Percentiles rank a stretch among this genome's conserved stretches.
phyloP scores from a whole-genome alignment of 2,329 filamentous ascomycete species.

The Hymenotorrendiella dingleyae region DNA sequence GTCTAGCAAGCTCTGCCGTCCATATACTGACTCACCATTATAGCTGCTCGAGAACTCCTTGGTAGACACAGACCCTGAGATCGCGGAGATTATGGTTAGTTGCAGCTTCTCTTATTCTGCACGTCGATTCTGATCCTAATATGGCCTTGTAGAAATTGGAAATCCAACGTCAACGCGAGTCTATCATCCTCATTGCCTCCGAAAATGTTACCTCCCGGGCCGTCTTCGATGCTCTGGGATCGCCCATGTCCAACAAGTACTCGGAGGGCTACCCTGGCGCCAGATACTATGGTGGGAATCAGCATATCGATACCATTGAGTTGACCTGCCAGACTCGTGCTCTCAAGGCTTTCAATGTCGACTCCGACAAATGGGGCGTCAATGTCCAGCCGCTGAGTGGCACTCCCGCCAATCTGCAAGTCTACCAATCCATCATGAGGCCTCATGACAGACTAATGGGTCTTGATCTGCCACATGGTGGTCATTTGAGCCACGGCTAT shows the following conservation, averaged over 20 bases:
- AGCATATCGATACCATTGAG: constrained; percentile 97
- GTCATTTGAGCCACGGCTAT: constrained; percentile 95
- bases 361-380: constrained; percentile 90
- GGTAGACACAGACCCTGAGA: constrained; percentile 85
- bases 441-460: constrained; percentile 96
- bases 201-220: constrained; percentile 99
- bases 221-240: constrained; percentile 95
- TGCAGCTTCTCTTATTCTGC: constrained; percentile 12
- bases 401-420: constrained; percentile 93
- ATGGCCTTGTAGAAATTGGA: constrained; percentile 64
- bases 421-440: constrained; percentile 96
- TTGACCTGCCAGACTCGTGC: constrained; percentile 90
- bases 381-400: constrained; percentile 95
- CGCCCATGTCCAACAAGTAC: constrained; percentile 98
- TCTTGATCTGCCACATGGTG: constrained; percentile 91
- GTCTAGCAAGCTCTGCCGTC: background rate
- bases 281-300: constrained; percentile 98
- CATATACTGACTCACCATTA: constrained; percentile 32
- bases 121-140: background rate
- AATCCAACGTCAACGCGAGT: constrained; percentile 95
- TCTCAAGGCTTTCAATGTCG: constrained; percentile 82
- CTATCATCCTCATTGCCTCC: constrained; percentile 96
- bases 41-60: constrained; percentile 96
- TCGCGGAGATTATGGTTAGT: constrained; percentile 93
- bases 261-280: constrained; percentile 97